Evolutionary conservation across 2,329 filamentous ascomycete species (phyloP).

Genomic region (Aspergillus flavus): DNA sequence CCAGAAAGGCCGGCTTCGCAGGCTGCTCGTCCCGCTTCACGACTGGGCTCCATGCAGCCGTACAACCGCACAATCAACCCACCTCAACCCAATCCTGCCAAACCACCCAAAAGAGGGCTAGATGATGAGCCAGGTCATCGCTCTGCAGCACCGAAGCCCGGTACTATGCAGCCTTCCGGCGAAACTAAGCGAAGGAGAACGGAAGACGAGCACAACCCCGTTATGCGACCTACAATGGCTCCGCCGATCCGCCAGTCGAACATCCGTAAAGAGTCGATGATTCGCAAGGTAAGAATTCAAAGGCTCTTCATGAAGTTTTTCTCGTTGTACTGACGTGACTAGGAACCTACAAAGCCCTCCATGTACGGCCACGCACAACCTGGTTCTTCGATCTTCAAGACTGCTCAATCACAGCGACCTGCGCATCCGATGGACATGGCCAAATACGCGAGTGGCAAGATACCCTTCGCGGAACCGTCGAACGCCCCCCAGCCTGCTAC

Average conservation of each 20-base stretch:
- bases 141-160: conserved; percentile 40
- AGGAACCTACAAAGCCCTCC: conserved; percentile 43
- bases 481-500: conserved; percentile 52
- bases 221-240: conserved; percentile 70
- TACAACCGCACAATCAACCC: conserved; percentile 63
- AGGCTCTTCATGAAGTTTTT: background rate
- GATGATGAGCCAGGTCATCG: conserved; percentile 60
- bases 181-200: conserved; percentile 81
- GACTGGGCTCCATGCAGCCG: conserved; percentile 55
- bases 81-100: conserved; percentile 67
- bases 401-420: conserved; percentile 60
- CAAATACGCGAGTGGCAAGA: conserved; percentile 85
- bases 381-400: conserved; percentile 40
- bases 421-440: conserved; percentile 78
- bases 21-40: conserved; percentile 54
- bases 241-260: conserved; percentile 83
- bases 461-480: conserved; percentile 78
- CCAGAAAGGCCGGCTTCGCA: conserved; percentile 34
- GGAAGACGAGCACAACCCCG: conserved; percentile 67
- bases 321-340: background rate
- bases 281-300: conserved; percentile 64
- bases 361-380: conserved; percentile 41
- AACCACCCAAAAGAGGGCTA: conserved; percentile 72
- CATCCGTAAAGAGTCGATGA: conserved; percentile 72
- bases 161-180: conserved; percentile 62